Evolutionary conservation across 2,329 filamentous ascomycete species (phyloP).

Genomic region (Trichoderma simmonsii): DNA sequence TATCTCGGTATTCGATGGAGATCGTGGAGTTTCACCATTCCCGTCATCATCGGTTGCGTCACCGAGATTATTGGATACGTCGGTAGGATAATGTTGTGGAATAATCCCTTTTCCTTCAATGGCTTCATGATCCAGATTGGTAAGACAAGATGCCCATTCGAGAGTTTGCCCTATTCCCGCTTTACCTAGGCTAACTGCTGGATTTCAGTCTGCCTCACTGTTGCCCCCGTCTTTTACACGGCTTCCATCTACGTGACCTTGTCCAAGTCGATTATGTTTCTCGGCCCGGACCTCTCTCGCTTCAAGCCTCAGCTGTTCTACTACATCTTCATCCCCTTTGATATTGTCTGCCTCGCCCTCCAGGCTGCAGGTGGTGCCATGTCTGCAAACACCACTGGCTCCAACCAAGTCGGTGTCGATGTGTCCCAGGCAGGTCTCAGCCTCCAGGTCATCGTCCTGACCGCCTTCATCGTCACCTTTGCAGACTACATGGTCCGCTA

Average conservation of each 20-base stretch:
- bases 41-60: conserved; percentile 55
- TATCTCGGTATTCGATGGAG: conserved; percentile 46
- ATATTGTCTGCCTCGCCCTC: conserved; percentile 54
- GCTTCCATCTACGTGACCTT: conserved; percentile 67
- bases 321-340: conserved; percentile 54
- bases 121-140: conserved; percentile 66
- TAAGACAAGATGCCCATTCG: conserved; percentile 29
- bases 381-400: conserved; percentile 41
- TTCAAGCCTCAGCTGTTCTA: conserved; percentile 43
- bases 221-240: conserved; percentile 47
- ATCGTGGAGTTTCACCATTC: conserved; percentile 46
- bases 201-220: conserved; percentile 51
- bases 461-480: conserved; percentile 48
- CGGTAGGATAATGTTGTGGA: conserved; percentile 55
- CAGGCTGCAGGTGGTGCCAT: conserved; percentile 57
- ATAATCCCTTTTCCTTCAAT: conserved; percentile 56
- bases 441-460: conserved; percentile 56
- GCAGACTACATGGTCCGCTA: conserved; percentile 50
- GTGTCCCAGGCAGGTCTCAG: conserved; percentile 51
- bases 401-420: conserved; percentile 38
- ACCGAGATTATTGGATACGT: conserved; percentile 61
- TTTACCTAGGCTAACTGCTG: neutral
- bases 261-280: conserved; percentile 39
- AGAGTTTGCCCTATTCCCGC: neutral
- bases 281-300: conserved; percentile 41